Evolutionary conservation across 768 basidiomycete genomes (phyloP), one percentile per base, ranked within the genome.

Genomic region (Tricholoma matsutake): DNA sequence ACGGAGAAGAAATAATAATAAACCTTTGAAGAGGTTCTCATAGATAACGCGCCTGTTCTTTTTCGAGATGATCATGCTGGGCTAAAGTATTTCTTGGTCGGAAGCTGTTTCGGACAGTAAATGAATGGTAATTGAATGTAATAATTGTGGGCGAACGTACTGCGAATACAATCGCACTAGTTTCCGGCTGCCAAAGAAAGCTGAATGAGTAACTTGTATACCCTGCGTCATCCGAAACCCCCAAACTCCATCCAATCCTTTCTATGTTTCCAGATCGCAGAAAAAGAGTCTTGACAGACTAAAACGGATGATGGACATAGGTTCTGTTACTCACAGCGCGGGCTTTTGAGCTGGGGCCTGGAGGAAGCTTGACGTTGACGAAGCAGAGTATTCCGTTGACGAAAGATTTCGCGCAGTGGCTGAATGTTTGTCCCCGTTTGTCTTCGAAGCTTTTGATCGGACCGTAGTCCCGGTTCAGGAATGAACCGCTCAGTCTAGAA

Each of bases 11-110:
- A 55, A 10, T 2, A 31, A 16, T 0, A 34, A 78, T 88, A 66
- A 67, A 95, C 94, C 95, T 82, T 97, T 97, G 92, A 99, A 99
- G 85, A 99, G 95, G 83, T 91, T 91, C 81, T 99, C 96, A 84
- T 97, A 99, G 84, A 99, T 98, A 75, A 84, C 77, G 73, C 93
- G 92, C 80, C 89, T 85, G 86, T 98, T 92, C 78, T 89, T 73
- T 84, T 99, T 99, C 72, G 92, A 83, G 76, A 99, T 98, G 70
- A 99, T 89, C 96, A 99, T 99, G 80, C 75, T 91, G 79, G 74
- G 76, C 70, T 57, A 65, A 65, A 64, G 56, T 64, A 61, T 67
- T 75, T 73, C 71, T 75, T 60, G 63, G 66, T 61, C 65, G 70
- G 70, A 76, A 72, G 75, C 74, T 77, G 58, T 16, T 49, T 13